phyloP scores from a whole-genome alignment of 2,329 filamentous ascomycete species.

The Xylaria hypoxylon region DNA sequence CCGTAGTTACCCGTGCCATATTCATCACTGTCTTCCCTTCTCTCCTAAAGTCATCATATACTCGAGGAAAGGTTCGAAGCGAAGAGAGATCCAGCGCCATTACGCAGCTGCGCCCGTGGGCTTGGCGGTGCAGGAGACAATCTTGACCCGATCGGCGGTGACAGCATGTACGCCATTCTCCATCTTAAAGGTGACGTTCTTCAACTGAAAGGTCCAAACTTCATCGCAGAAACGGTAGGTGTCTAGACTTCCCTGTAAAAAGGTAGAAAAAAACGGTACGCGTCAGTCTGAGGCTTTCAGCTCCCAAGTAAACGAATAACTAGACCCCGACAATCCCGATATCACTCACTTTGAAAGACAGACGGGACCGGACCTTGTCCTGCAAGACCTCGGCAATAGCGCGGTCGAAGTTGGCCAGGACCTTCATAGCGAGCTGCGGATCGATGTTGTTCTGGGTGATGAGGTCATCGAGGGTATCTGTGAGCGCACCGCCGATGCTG shows the following conservation, averaged over 20 bases:
- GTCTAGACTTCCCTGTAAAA: constrained; percentile 85
- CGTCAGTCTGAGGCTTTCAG: background rate
- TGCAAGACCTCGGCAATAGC: constrained; percentile 90
- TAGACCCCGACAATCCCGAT: too few relatives aligned
- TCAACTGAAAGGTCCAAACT: constrained; percentile 99
- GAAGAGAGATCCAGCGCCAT: background rate
- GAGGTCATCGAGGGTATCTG: constrained; percentile 95
- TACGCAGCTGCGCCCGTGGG: constrained; percentile 44
- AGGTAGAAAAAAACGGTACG: background rate
- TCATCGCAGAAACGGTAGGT: constrained; percentile 99
- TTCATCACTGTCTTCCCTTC: background rate
- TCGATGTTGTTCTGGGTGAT: constrained; percentile 96
- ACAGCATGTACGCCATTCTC: constrained; percentile 81
- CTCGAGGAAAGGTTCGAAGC: background rate
- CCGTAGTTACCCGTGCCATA: too few relatives aligned
- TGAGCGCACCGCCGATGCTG: constrained; percentile 92
- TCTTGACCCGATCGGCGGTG: constrained; percentile 93
- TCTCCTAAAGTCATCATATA: background rate
- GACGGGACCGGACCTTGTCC: constrained; percentile 89
- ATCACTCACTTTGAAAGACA: constrained; percentile 88
- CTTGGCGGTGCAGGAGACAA: constrained; percentile 97
- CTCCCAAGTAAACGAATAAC: too few relatives aligned
- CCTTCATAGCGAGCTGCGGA: constrained; percentile 98
- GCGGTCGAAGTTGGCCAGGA: constrained; percentile 94
- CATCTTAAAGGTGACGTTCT: constrained; percentile 98